Conservation (phyloP, 2,329 filamentous ascomycete genomes). For the Rutstroemia sp. region DNA sequence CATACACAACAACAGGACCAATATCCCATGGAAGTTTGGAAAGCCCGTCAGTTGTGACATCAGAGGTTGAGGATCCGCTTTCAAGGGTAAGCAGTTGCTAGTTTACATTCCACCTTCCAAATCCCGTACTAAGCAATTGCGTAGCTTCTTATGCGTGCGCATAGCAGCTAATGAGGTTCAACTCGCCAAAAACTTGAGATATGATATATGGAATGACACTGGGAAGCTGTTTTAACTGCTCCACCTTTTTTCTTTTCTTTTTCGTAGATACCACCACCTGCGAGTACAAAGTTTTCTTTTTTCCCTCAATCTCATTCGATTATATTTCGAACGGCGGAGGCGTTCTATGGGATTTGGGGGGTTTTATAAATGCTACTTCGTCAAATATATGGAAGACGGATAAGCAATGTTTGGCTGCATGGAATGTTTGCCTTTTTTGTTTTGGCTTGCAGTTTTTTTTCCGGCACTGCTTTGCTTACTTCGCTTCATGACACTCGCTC, state of each 20-base stretch:
- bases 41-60: conserved; percentile 55
- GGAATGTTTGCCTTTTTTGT: conserved; percentile 2
- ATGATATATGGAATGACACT: conserved; percentile 1
- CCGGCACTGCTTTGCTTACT: background rate
- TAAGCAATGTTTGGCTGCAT: conserved; percentile 1
- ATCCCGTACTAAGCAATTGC: conserved; percentile 15
- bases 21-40: conserved; percentile 47
- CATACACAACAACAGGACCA: conserved; percentile 62
- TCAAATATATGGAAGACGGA: conserved; percentile 1
- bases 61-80: conserved; percentile 48
- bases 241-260: conserved; percentile 1
- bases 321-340: conserved; percentile 4
- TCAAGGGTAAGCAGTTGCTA: conserved; percentile 24
- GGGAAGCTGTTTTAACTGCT: conserved; percentile 3
- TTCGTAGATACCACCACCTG: conserved; percentile 12
- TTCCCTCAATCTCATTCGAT: conserved; percentile 2
- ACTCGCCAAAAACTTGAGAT: background rate
- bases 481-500: conserved; percentile 6
- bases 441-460: background rate
- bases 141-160: conserved; percentile 30
- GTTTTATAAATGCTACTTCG: conserved; percentile 2
- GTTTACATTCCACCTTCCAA: conserved; percentile 2
- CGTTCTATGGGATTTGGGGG: conserved; percentile 3
- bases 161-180: conserved; percentile 20
- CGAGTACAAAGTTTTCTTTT: conserved; percentile 4